Percentiles rank a stretch among this genome's conserved stretches.
phyloP scores from a whole-genome alignment of 2,329 filamentous ascomycete genomes.

The Arachnopeziza araneosa region DNA sequence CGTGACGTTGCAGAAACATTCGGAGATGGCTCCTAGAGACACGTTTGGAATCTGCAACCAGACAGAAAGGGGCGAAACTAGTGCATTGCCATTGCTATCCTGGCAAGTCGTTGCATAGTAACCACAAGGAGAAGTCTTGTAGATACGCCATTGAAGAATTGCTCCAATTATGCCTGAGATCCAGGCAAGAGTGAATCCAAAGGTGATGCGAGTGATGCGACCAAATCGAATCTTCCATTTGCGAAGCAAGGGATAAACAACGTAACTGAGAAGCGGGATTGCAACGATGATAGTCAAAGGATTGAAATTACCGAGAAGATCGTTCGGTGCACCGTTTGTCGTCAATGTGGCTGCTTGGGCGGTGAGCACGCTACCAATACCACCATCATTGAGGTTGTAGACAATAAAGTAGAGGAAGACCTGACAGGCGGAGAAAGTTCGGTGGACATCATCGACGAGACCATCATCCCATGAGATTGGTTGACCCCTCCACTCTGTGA shows the following conservation, averaged over 20 bases:
- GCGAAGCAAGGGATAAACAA: constrained; percentile 64
- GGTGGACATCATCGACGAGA: constrained; percentile 73
- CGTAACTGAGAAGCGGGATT: constrained; percentile 62
- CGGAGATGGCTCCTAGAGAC: constrained; percentile 45
- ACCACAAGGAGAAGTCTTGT: constrained; percentile 56
- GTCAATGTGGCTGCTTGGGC: constrained; percentile 54
- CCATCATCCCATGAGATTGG: constrained; percentile 71
- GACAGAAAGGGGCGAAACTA: constrained; percentile 18
- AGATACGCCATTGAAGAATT: constrained; percentile 56
- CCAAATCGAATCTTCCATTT: constrained; percentile 59
- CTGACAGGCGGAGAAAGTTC: constrained; percentile 62
- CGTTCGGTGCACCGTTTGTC: constrained; percentile 68
- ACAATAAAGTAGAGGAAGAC: constrained; percentile 55
- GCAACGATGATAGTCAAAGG: constrained; percentile 69
- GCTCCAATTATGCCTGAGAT: constrained; percentile 53
- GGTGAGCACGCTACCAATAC: constrained; percentile 34
- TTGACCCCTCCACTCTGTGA: not conserved
- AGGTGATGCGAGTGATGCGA: constrained; percentile 68
- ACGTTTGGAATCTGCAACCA: constrained; percentile 35
- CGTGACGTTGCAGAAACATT: constrained; percentile 52
- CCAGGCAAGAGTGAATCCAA: constrained; percentile 61
- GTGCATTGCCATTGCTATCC: constrained; percentile 3
- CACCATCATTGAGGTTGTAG: constrained; percentile 30
- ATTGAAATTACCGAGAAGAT: constrained; percentile 70
- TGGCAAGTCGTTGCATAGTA: constrained; percentile 26